A percentile compares a stretch with the other conserved stretches of the same genome.
Conservation (phyloP, 2,329 filamentous ascomycete genomes). For the Cladosporium sp. region DNA sequence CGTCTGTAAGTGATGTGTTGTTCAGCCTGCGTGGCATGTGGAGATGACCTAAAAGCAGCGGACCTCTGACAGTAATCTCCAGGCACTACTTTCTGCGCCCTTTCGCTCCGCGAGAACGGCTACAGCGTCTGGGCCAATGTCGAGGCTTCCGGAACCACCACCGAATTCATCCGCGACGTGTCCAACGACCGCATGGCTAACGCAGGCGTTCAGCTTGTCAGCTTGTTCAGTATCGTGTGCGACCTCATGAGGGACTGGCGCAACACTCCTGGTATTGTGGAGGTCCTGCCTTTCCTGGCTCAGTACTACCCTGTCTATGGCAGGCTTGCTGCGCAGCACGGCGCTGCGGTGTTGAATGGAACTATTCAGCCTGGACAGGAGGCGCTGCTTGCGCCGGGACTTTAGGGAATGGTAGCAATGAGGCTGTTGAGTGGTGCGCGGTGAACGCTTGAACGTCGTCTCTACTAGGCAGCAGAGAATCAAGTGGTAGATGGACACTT, state of each 20-base stretch:
- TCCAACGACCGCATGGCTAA: constrained; percentile 66
- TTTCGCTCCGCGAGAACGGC: constrained; percentile 69
- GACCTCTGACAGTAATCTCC: not conserved
- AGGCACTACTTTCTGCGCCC: constrained; percentile 69
- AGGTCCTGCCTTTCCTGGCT: constrained; percentile 65
- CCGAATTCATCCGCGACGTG: constrained; percentile 59
- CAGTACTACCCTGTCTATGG: constrained; percentile 66
- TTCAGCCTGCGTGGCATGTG: not conserved
- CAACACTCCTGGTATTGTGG: constrained; percentile 49
- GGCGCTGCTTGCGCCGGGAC: constrained; percentile 24
- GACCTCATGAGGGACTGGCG: constrained; percentile 74
- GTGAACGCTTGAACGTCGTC: not conserved
- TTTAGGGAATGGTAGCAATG: not conserved
- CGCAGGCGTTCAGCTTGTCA: constrained; percentile 65
- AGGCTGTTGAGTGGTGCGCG: not conserved
- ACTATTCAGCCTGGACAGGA: constrained; percentile 59
- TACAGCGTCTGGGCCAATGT: constrained; percentile 74
- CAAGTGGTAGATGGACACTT: not conserved
- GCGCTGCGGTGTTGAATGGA: constrained; percentile 60
- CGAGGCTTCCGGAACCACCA: constrained; percentile 69
- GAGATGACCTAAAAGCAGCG: not conserved
- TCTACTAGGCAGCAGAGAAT: not conserved
- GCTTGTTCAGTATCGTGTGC: constrained; percentile 63
- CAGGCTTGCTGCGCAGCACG: constrained; percentile 62
- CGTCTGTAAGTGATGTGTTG: constrained; percentile 54